phyloP scores from a whole-genome alignment of 345 rosid genomes.

The Chamaenerion angustifolium region DNA sequence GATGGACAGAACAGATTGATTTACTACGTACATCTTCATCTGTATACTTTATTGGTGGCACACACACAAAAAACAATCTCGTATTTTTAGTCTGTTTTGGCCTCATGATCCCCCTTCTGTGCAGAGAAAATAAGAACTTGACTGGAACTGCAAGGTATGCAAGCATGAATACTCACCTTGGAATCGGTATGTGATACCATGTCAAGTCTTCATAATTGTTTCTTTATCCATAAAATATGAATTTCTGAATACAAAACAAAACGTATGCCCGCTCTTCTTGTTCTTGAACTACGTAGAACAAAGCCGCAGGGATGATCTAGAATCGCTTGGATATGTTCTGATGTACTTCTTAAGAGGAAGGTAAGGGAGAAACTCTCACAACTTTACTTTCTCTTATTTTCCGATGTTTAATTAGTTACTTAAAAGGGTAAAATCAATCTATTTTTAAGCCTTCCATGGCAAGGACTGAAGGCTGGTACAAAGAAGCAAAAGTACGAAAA shows the following conservation, averaged over 20 bases:
- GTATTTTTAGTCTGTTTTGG: background rate
- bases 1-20: no score
- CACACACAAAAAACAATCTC: no score
- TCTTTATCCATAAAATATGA: slow-evolving; percentile 2
- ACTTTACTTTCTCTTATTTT: slow-evolving; percentile 2
- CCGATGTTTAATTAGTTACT: background rate
- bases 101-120: background rate
- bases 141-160: slow-evolving; percentile 94
- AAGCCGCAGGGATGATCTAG: slow-evolving; percentile 96
- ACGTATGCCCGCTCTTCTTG: background rate
- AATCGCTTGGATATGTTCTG: slow-evolving; percentile 86
- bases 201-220: background rate
- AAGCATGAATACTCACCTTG: slow-evolving; percentile 94
- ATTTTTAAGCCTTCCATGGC: slow-evolving; percentile 80
- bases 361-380: slow-evolving; percentile 15
- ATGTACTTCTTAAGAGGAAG: slow-evolving; percentile 91
- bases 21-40: no score
- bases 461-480: slow-evolving; percentile 81
- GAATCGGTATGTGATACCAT: slow-evolving; percentile 44
- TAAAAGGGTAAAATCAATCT: background rate
- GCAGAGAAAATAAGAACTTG: slow-evolving; percentile 89
- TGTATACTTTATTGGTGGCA: no score
- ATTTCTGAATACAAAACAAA: background rate
- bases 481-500: slow-evolving; percentile 90
- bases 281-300: slow-evolving; percentile 38